Conservation (phyloP, 2,329 filamentous ascomycete genomes). For the Bipolaris zeicola region DNA sequence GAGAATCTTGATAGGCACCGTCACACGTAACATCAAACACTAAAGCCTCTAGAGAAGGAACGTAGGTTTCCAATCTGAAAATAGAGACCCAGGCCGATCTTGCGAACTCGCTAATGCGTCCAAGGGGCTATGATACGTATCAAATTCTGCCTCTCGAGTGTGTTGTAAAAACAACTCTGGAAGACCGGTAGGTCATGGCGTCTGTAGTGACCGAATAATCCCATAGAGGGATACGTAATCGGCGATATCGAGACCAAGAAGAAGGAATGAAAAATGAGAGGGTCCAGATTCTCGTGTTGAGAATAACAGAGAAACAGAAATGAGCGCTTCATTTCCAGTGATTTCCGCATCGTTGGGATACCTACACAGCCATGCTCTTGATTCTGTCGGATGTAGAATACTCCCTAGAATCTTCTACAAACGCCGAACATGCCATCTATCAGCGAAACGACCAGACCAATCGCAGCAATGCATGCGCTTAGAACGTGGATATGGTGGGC, state of each 20-base stretch:
- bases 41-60: not conserved
- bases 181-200: not conserved
- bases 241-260: not conserved
- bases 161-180: not conserved
- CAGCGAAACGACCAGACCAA: not conserved
- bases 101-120: not conserved
- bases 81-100: not conserved
- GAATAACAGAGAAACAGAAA: not conserved
- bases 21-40: not conserved
- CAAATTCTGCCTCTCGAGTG: not conserved
- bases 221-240: not conserved
- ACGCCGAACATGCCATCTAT: not conserved
- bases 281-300: not conserved
- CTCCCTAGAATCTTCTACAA: not conserved
- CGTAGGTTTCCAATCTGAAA: not conserved
- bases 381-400: not conserved
- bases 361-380: not conserved
- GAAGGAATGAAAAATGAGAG: not conserved
- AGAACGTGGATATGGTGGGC: not conserved
- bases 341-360: not conserved
- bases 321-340: not conserved
- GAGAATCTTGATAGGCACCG: not conserved
- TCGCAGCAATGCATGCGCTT: not conserved
- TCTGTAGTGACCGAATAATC: not conserved
- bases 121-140: not conserved